Percentiles rank a stretch among this genome's conserved stretches.
phyloP scores from a whole-genome alignment of 257 asterid genomes.

The Solanum virginianum region DNA sequence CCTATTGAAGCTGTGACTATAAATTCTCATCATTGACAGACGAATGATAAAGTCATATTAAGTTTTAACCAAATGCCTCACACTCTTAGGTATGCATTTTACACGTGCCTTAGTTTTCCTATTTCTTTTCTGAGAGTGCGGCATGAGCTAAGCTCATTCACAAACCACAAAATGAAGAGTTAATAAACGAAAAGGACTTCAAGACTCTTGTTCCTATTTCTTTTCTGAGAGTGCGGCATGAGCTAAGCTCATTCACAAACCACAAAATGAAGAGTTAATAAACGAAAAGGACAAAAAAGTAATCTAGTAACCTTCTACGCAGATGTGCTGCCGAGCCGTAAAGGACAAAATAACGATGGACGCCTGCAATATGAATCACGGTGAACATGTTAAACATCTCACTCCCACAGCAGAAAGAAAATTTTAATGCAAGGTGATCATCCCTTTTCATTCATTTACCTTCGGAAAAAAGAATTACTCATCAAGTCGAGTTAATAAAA shows the following conservation, averaged over 20 bases:
- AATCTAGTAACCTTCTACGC: conserved; percentile 38
- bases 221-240: not conserved
- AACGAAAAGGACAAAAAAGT: not conserved
- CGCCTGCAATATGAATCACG: conserved; percentile 34
- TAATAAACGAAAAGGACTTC: not conserved
- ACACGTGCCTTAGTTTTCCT: not conserved
- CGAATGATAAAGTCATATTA: not conserved
- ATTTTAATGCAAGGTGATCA: not conserved
- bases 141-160: not conserved
- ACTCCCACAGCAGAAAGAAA: not conserved
- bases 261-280: not conserved
- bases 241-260: not conserved
- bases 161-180: not conserved
- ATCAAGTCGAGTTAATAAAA: no score
- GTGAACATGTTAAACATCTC: not conserved
- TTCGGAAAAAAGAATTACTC: no score
- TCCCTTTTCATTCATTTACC: not conserved
- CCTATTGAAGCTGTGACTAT: no score
- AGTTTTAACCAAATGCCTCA: no score
- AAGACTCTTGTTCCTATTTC: no score
- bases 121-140: not conserved
- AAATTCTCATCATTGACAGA: not conserved
- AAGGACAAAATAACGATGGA: conserved; percentile 55
- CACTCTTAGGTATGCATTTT: not conserved
- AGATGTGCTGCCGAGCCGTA: conserved; percentile 25